Percentiles rank a stretch among this genome's conserved stretches.
Evolutionary conservation across 2,329 filamentous ascomycete species (phyloP).

Genomic region (Diaporthe sp.): DNA sequence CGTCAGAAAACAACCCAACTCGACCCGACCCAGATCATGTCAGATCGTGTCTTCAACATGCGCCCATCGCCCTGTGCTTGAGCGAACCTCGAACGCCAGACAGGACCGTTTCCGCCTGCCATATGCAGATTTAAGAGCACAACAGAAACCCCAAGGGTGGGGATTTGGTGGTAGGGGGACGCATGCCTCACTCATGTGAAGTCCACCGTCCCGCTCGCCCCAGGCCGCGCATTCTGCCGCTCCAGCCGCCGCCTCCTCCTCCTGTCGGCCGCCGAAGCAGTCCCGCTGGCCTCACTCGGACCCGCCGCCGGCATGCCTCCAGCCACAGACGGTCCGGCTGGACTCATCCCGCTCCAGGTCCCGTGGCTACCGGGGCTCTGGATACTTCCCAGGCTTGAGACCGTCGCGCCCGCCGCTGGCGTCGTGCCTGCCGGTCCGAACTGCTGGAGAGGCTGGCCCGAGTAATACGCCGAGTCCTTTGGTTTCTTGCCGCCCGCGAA

Average conservation of each 20-base stretch:
- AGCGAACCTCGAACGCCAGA: conserved; percentile 34
- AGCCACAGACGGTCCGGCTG: conserved; percentile 47
- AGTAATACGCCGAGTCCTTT: conserved; percentile 76
- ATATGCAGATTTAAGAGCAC: conserved; percentile 34
- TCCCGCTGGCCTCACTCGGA: conserved; percentile 54
- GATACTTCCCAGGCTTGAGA: conserved; percentile 63
- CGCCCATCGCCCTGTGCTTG: not conserved
- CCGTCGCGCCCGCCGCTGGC: conserved; percentile 57
- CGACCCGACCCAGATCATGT: not conserved
- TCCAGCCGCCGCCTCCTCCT: conserved; percentile 70
- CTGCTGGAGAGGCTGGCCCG: conserved; percentile 56
- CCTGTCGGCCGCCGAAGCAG: conserved; percentile 62
- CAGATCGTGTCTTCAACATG: conserved; percentile 22
- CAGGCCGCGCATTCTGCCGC: conserved; percentile 59
- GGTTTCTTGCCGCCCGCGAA: conserved; percentile 66
- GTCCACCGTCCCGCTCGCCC: conserved; percentile 49
- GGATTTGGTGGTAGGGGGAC: not conserved
- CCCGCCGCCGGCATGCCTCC: conserved; percentile 48
- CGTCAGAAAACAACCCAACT: not conserved
- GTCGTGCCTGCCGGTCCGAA: conserved; percentile 56
- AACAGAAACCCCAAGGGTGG: not conserved
- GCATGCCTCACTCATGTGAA: conserved; percentile 39
- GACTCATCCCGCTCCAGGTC: conserved; percentile 68
- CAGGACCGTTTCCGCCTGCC: conserved; percentile 17
- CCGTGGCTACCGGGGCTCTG: conserved; percentile 63